These are phyloP conservation scores for Corynespora cassiicola DNA, from an alignment of 2,329 filamentous ascomycete genomes.

Conservation along the genomic window DNA sequence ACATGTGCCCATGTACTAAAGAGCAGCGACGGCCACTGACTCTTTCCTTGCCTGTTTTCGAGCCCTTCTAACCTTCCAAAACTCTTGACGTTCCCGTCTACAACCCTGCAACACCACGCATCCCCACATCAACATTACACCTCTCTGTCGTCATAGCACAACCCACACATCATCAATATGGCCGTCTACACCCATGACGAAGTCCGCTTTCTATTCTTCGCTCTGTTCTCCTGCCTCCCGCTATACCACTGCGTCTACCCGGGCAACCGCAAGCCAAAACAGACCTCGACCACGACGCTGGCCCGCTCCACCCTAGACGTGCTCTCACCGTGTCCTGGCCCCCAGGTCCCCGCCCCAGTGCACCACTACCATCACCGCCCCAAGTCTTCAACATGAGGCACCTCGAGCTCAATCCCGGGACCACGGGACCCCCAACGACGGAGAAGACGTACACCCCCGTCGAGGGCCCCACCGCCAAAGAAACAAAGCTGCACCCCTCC, in stretches of 20 bases:
- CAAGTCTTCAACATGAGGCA: conserved; percentile 42
- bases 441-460: conserved; percentile 41
- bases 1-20: too few species aligned
- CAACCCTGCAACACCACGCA: not conserved
- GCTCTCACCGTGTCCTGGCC: too few species aligned
- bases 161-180: conserved; percentile 23
- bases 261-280: conserved; percentile 9
- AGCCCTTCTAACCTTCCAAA: too few species aligned
- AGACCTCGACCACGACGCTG: conserved; percentile 3
- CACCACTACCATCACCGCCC: not conserved
- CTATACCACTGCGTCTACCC: conserved; percentile 24
- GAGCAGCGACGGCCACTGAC: too few species aligned
- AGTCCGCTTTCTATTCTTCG: conserved; percentile 32
- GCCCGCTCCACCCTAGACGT: too few species aligned
- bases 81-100: too few species aligned
- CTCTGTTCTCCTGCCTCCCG: conserved; percentile 33
- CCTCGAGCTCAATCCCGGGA: conserved; percentile 48
- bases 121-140: conserved; percentile 8
- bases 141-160: conserved; percentile 34
- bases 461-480: conserved; percentile 51
- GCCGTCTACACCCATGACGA: conserved; percentile 23
- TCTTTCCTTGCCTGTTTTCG: too few species aligned
- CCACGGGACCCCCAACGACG: conserved; percentile 47
- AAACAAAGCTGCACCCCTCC: conserved; percentile 52
- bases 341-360: conserved; percentile 4